Evolutionary conservation across 306 rosid species (phyloP), one percentile per base, ranked within the genome.

Genomic region (Rubus parviflorus): DNA sequence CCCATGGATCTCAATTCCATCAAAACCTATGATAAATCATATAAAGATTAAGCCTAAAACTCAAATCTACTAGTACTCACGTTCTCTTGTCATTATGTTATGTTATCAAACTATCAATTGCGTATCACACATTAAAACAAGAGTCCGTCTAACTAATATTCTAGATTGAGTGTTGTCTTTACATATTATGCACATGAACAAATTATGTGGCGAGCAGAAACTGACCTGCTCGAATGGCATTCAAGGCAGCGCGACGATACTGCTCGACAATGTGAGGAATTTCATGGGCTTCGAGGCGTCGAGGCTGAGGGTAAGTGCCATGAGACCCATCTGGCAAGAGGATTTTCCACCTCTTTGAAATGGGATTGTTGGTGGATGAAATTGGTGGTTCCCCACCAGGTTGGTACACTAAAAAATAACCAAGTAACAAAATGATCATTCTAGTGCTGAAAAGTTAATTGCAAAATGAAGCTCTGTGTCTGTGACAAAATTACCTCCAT

Each of bases 1-100:
- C 30, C 95, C 93, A 64, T 95, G 99, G 81, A 95, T 86, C 84
- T 95, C 99, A 47, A 95, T 88, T 72, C 97, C 99, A 75, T 95
- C 96, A 74, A 95, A 95, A 80, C 99, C 99, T 95, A 20, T 41
- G 37, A 85, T 12, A 58, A 43, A 13, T 43, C 30, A 53, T 14
- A 37, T 38, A 64, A 7, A 46, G 2, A 42, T 58, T 16, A 3
- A 37, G 16, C 58, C 52, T 48, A 5, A 30, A 30, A 20, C 9
- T 13, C 41, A 35, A 65, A 43, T 41, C 9, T 10, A 38, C 4
- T 62, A 43, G 23, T 9, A 58, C 4, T 11, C 11, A n/a, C 22
- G 15, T 58, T 5, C 64, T 58, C 64, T 11, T 1, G 4, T 38
- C 38, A 23, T 23, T 23, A 23, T 58, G 64, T 23, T 58, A 8